Evolutionary conservation across 805 yeast species (phyloP), one percentile per base, ranked within the genome.

Genomic region (Hanseniaspora occidentalis): DNA sequence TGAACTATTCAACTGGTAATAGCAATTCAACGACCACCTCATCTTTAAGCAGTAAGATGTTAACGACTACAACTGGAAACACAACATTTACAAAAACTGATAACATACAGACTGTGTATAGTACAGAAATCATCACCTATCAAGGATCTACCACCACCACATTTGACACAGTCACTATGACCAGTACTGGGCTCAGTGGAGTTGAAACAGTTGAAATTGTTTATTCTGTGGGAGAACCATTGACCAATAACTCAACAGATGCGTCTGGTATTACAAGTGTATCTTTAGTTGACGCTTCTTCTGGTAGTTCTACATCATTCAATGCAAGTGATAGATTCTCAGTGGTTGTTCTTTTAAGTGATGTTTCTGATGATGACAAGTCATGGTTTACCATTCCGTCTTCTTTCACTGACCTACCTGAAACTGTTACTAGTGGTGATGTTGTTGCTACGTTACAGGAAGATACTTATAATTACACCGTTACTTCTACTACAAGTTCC

Each of bases 281-380:
- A 9, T 19, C 6, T 19, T 18, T 33, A 10, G 11, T 33, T 19
- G 36, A 33, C n/a, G 16, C 18, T 13, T 33, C 36, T 10, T 33
- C 36, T 10, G 36, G 14, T 20, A 19, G 24, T 18, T 19, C 23
- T 19, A 9, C 6, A 11, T n/a, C 20, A 6, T 33, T 19, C n/a
- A 33, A 33, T 19, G 36, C n/a, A 9, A 33, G 20, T 33, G 36
- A 33, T 16, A 33, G n/a, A n/a, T n/a, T n/a, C n/a, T n/a, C n/a
- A n/a, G n/a, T n/a, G n/a, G n/a, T n/a, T n/a, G n/a, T n/a, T n/a
- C n/a, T 24, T 10, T 13, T 33, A 13, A 6, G 18, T 18, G 24
- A n/a, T 7, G 23, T 19, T 11, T n/a, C 20, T 19, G 23, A 18
- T 13, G 6, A 5, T 11, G 6, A 10, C 3, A 19, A 19, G 11